A percentile compares a stretch with the other conserved stretches of the same genome.
Conservation (phyloP, 1,139 yeast species). For the Pichiaceae sp. region DNA sequence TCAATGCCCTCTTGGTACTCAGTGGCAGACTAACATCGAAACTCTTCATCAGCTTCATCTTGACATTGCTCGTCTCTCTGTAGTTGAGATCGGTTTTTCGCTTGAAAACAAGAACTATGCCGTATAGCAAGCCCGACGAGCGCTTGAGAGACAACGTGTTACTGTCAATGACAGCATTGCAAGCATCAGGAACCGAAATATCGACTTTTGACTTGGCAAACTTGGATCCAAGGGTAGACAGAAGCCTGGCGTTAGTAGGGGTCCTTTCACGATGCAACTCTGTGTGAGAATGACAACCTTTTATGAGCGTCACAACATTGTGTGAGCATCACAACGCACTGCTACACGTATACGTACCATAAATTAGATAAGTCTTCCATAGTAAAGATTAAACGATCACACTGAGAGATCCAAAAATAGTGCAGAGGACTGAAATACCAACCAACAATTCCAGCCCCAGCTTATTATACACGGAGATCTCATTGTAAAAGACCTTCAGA, state of each 20-base stretch:
- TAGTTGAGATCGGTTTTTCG: slow-evolving; percentile 7
- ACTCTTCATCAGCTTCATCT: neutral
- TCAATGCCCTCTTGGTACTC: too few species aligned
- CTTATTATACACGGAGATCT: slow-evolving; percentile 32
- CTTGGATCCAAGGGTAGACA: slow-evolving; percentile 39
- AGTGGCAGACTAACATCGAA: too few species aligned
- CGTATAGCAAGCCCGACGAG: slow-evolving; percentile 45
- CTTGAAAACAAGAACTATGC: slow-evolving; percentile 46
- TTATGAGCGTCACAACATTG: too few species aligned
- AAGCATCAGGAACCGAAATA: slow-evolving; percentile 40
- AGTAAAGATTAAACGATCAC: slow-evolving; percentile 13
- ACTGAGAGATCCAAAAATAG: slow-evolving; percentile 42
- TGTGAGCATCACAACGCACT: too few species aligned
- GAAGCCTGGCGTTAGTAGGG: slow-evolving; percentile 14
- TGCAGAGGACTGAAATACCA: slow-evolving; percentile 34
- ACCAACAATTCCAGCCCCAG: slow-evolving; percentile 38
- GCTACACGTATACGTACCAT: too few species aligned
- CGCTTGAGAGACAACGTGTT: slow-evolving; percentile 32
- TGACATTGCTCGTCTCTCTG: slow-evolving; percentile 5
- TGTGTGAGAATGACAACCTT: too few species aligned
- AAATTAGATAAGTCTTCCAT: too few species aligned
- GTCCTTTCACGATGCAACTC: too few species aligned
- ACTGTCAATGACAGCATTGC: slow-evolving; percentile 28
- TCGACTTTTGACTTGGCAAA: slow-evolving; percentile 25
- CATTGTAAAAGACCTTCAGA: slow-evolving; percentile 43